These are phyloP conservation scores for Medicago ruthenica DNA, from an alignment of 306 rosid species.

Conservation along the genomic window DNA sequence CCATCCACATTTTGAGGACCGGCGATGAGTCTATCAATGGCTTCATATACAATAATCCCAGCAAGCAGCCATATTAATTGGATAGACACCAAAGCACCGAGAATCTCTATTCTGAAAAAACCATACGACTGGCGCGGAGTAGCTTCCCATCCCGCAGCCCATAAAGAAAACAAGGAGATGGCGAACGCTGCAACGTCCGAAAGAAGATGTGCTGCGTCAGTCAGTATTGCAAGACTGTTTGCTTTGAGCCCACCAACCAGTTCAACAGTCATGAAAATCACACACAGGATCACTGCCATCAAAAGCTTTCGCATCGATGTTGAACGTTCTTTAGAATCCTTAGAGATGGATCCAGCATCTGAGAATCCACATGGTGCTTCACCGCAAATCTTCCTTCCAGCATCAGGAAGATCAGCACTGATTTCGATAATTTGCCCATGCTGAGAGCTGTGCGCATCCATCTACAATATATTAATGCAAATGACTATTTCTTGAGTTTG, in stretches of 20 bases:
- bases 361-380: constrained; percentile 80
- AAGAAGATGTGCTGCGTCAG: constrained; percentile 88
- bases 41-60: constrained; percentile 78
- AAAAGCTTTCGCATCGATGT: constrained; percentile 72
- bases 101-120: constrained; percentile 79
- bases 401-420: constrained; percentile 46
- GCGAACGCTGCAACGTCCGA: constrained; percentile 84
- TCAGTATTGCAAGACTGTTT: constrained; percentile 79
- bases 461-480: constrained; percentile 50
- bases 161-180: constrained; percentile 75
- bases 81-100: constrained; percentile 80
- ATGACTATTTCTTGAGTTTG: constrained; percentile 24
- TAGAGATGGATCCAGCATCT: constrained; percentile 60
- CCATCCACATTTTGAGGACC: constrained; percentile 61
- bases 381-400: constrained; percentile 69
- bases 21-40: constrained; percentile 61
- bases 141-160: constrained; percentile 92
- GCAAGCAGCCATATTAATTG: constrained; percentile 82
- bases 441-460: constrained; percentile 55
- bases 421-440: constrained; percentile 61
- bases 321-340: constrained; percentile 71
- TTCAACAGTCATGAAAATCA: constrained; percentile 73
- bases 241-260: constrained; percentile 80
- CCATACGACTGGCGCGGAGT: constrained; percentile 85
- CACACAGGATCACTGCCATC: constrained; percentile 69